These are phyloP conservation scores for Linderina pennispora DNA, from an alignment of 192 early-diverging fungal genomes.

Conservation along the genomic window DNA sequence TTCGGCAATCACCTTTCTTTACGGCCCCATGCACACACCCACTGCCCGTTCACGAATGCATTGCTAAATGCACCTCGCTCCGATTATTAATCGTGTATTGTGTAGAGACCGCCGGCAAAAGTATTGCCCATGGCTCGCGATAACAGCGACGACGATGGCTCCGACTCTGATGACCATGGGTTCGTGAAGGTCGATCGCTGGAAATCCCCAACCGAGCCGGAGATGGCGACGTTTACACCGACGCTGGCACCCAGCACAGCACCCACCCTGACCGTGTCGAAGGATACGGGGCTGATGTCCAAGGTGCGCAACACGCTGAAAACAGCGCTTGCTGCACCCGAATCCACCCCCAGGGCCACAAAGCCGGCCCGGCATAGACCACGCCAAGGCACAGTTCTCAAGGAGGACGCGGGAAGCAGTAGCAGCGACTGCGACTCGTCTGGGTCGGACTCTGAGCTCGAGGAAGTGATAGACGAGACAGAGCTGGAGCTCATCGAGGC, in stretches of 20 bases:
- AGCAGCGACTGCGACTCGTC: constrained; percentile 16
- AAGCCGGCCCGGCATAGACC: neutral
- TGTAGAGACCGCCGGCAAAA: too few relatives aligned
- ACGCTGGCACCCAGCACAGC: constrained; percentile 2
- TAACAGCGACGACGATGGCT: too few relatives aligned
- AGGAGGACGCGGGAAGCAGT: neutral
- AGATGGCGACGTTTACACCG: constrained; percentile 22
- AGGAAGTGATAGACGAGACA: constrained; percentile 42
- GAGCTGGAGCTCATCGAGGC: constrained; percentile 45
- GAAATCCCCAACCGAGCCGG: constrained; percentile 21
- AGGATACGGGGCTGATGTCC: constrained; percentile 12
- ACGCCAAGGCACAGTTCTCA: too few relatives aligned
- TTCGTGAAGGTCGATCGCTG: constrained; percentile 39
- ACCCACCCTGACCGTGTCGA: neutral
- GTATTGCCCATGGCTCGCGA: too few relatives aligned
- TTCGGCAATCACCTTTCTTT: too few relatives aligned
- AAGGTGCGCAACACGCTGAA: constrained; percentile 21
- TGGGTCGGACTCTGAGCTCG: constrained; percentile 36
- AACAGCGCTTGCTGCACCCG: constrained; percentile 3
- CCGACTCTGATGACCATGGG: constrained; percentile 41
- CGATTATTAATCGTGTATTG: too few relatives aligned
- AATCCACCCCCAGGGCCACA: constrained; percentile 1
- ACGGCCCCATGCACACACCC: too few relatives aligned
- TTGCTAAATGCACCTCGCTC: too few relatives aligned
- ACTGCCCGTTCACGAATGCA: too few relatives aligned